Percentiles rank a stretch among this genome's conserved stretches.
Conservation (phyloP, 192 early-diverging fungal genomes). For the Rhizophagus sp. region DNA sequence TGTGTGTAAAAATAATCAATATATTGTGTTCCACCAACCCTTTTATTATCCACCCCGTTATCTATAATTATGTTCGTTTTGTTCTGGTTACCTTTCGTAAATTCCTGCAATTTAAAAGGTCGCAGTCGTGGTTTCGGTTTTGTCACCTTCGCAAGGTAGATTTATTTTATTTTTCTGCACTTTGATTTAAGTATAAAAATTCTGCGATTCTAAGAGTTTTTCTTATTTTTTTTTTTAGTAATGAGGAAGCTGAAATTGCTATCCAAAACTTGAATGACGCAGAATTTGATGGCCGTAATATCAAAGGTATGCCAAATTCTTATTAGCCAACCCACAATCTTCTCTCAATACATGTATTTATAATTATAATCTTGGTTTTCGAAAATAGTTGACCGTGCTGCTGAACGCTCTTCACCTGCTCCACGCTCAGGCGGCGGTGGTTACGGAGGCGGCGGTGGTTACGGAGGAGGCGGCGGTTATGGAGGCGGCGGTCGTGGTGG, state of each 20-base stretch:
- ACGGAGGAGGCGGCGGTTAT: constrained; percentile 35
- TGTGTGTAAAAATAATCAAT: constrained; percentile 10
- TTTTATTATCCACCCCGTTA: not conserved
- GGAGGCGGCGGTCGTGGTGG: too few species aligned
- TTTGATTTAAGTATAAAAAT: not conserved
- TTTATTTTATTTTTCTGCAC: constrained; percentile 32
- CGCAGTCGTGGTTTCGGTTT: constrained; percentile 87
- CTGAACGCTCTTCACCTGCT: constrained; percentile 34
- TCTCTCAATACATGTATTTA: not conserved
- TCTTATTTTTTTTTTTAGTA: constrained; percentile 22
- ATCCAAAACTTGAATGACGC: constrained; percentile 60
- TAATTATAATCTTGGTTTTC: not conserved
- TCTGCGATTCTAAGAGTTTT: not conserved
- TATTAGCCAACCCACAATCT: too few species aligned
- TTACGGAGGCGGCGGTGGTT: constrained; percentile 35
- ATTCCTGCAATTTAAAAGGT: constrained; percentile 38
- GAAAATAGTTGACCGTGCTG: constrained; percentile 41
- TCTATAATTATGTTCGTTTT: constrained; percentile 27
- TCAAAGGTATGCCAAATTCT: constrained; percentile 50
- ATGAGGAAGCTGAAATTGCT: constrained; percentile 56
- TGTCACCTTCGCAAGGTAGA: constrained; percentile 53
- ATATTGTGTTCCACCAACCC: not conserved
- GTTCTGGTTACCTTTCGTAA: constrained; percentile 6
- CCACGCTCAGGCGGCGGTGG: constrained; percentile 32
- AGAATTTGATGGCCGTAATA: constrained; percentile 73